Evolutionary conservation across 2,329 filamentous ascomycete genomes (phyloP), one percentile per base, ranked within the genome.

Genomic region (Phialophora verrucosa): DNA sequence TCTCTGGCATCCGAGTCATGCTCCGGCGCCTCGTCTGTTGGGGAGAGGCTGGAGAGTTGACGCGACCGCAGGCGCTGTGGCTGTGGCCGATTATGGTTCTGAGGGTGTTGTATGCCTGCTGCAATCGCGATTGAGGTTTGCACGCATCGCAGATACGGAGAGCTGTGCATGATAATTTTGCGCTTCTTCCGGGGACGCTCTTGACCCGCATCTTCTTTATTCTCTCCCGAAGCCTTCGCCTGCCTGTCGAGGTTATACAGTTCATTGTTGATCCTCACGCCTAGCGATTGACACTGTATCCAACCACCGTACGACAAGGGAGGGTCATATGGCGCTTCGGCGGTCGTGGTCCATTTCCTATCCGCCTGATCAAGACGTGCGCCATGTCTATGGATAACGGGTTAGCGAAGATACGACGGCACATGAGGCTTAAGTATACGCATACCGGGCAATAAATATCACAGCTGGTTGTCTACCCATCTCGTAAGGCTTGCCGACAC

Each of bases 281-380:
- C 95, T 27, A 97, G 86, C 4, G 89, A 87, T 73, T 91, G 89
- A 62, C 91, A 90, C 78, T 98, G 95, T 14, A 90, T 87, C 91
- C 95, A 97, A 70, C 95, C 95, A 72, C 92, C 91, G 76, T 97
- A 98, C 2, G 93, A 97, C 65, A 99, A 84, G 58, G 95, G 95
- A 71, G 95, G 92, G 72, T 99, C 94, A 82, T 98, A 99, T 1
- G 95, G 95, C 5, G 92, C 93, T 1, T 93, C 91, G 5, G 95
- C 97, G 32, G 91, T 91, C 62, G 97, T 85, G 78, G 97, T 92
- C 95, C 95, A 99, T 78, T 92, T 88, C 77, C 93, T 93, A 83
- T 99, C 93, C 69, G 93, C 93, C 63, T 92, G 92, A 78, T 99
- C 95, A 65, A 99, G 89, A 72, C 95, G 90, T 73, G 93, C 91